Percentiles rank a stretch among this genome's conserved stretches.
Conservation (phyloP, 179 eudicot genomes). For the Beta corolliflora region DNA sequence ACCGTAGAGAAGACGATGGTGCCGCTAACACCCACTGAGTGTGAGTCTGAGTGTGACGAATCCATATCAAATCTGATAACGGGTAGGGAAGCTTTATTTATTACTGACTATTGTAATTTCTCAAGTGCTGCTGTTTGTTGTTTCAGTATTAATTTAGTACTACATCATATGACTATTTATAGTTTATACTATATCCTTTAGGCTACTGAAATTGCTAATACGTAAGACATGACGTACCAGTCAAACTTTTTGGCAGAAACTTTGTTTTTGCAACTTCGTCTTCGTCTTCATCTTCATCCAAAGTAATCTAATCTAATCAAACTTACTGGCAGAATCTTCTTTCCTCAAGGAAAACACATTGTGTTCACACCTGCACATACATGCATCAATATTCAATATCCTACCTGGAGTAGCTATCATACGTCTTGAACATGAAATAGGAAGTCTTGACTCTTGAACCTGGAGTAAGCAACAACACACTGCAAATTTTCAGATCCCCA, state of each 20-base stretch:
- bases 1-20: conserved; percentile 70
- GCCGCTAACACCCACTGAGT: conserved; percentile 25
- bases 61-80: not conserved
- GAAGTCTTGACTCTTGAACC: too few relatives aligned
- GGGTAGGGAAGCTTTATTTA: too few relatives aligned
- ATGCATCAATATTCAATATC: not conserved
- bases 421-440: not conserved
- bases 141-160: too few relatives aligned
- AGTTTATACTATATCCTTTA: not conserved
- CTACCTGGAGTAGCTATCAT: not conserved
- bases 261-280: not conserved
- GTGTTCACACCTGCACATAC: conserved; percentile 7
- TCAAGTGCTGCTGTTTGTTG: too few relatives aligned
- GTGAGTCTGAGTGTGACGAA: not conserved
- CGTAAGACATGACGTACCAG: conserved; percentile 27
- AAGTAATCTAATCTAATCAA: too few relatives aligned
- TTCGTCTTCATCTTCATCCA: not conserved
- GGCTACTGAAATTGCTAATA: not conserved
- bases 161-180: not conserved
- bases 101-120: too few relatives aligned
- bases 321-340: not conserved
- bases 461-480: not conserved
- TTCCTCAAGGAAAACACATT: not conserved
- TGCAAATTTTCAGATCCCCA: too few relatives aligned
- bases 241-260: not conserved